Base-by-base conservation (phyloP, 164 flowering plant genomes). In the Brasenia schreberi region DNA sequence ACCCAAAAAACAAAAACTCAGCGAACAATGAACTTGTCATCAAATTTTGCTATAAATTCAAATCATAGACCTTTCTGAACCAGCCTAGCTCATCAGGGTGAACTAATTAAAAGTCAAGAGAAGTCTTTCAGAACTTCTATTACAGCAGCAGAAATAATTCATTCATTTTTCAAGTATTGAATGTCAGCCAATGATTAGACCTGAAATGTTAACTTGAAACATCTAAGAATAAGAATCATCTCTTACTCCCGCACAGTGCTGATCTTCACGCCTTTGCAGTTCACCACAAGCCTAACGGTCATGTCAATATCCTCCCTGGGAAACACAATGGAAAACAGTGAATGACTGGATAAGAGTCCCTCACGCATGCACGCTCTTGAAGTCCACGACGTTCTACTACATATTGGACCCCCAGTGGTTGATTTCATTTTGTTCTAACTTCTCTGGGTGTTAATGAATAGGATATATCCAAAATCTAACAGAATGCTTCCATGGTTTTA, bases 211-310 rank as follows among this genome's bases (percentile, higher is more conserved):
- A 23, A 23, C 27, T 23, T 23, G n/a, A 61, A 61, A 19, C 4
- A 63, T 63, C 9, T 7, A 19, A 17, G 10, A 70, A 53, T 61
- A 39, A 53, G 68, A 58, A 72, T 64, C 43, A 43, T 10, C 64
- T 73, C 97, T 77, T 85, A 90, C 98, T 85, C 88, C 66, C 70
- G 80, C 27, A 93, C 97, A 7, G 89, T 63, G 68, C 69, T 89
- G 70, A 94, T 81, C 78, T 88, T 94, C 79, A 94, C 73, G 59
- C 96, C 96, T 33, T 84, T 94, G 85, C 79, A 87, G 73, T 82
- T 94, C 65, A 94, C 85, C 71, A 94, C 99, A 77, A 91, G 96
- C 81, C 96, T 87, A 16, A 94, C 81, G 58, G 96, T 85, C 99
- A 94, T 94, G 70, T 75, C 73, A 49, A 94, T 88, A 66, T 91